Conservation (phyloP, 306 rosid genomes). For the Lupinus albus region DNA sequence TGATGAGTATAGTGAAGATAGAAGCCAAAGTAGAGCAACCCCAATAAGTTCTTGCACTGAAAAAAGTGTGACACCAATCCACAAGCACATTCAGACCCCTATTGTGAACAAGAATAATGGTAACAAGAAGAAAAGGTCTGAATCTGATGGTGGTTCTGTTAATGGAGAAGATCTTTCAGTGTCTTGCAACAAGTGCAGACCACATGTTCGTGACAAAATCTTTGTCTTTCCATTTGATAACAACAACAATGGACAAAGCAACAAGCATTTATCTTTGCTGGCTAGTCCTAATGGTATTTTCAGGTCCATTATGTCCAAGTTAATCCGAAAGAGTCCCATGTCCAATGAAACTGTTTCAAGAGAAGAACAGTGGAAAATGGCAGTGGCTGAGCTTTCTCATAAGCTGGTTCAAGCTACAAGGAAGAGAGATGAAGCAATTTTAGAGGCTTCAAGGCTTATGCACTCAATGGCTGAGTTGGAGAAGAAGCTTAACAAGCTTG, state of each 20-base stretch:
- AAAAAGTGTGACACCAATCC: constrained; percentile 44
- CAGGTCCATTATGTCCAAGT: constrained; percentile 68
- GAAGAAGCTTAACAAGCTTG: constrained; percentile 89
- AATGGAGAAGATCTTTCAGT: constrained; percentile 56
- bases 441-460: constrained; percentile 80
- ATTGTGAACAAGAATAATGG: constrained; percentile 33
- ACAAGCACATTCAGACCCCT: constrained; percentile 56
- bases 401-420: constrained; percentile 75
- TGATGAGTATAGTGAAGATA: constrained; percentile 45
- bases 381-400: constrained; percentile 84
- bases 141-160: constrained; percentile 34
- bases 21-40: constrained; percentile 48
- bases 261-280: constrained; percentile 55
- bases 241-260: constrained; percentile 34
- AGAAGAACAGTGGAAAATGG: constrained; percentile 88
- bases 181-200: constrained; percentile 86
- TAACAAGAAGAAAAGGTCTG: constrained; percentile 57
- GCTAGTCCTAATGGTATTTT: constrained; percentile 78
- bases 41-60: constrained; percentile 38
- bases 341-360: constrained; percentile 37
- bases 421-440: constrained; percentile 74
- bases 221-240: constrained; percentile 74
- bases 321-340: constrained; percentile 77
- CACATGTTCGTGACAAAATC: constrained; percentile 78
- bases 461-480: constrained; percentile 80